These are phyloP conservation scores for Pseudoneurospora amorphoporcata DNA, from an alignment of 495 filamentous ascomycete genomes.

Conservation along the genomic window DNA sequence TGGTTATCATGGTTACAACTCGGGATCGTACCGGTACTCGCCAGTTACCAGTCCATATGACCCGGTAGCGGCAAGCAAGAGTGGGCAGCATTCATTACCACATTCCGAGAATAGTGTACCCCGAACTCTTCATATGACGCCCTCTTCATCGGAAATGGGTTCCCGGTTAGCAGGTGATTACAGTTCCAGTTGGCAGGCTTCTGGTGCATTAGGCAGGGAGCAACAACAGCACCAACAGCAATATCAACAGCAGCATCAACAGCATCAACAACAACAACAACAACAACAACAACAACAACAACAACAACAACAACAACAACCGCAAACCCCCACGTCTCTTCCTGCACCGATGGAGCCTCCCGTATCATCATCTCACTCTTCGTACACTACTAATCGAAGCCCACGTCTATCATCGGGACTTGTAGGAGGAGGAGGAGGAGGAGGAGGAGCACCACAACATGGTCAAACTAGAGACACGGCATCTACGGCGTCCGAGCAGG, in stretches of 20 bases:
- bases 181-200: neutral
- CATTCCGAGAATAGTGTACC: neutral
- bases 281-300: neutral
- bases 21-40: neutral
- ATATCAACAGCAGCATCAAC: neutral
- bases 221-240: neutral
- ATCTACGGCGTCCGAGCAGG: neutral
- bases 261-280: neutral
- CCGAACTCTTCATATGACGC: neutral
- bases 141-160: neutral
- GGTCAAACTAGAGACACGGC: neutral
- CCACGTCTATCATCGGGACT: neutral
- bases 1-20: neutral
- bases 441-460: neutral
- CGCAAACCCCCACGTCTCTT: neutral
- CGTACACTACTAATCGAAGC: neutral
- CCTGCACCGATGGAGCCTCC: neutral
- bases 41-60: neutral
- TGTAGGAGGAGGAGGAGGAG: neutral
- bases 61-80: neutral
- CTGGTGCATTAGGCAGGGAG: neutral
- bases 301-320: neutral
- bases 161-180: neutral
- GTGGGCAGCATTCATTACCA: neutral
- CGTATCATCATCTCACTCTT: neutral